Conservation (phyloP, 2,329 filamentous ascomycete genomes). For the Microsporum ferrugineum region DNA sequence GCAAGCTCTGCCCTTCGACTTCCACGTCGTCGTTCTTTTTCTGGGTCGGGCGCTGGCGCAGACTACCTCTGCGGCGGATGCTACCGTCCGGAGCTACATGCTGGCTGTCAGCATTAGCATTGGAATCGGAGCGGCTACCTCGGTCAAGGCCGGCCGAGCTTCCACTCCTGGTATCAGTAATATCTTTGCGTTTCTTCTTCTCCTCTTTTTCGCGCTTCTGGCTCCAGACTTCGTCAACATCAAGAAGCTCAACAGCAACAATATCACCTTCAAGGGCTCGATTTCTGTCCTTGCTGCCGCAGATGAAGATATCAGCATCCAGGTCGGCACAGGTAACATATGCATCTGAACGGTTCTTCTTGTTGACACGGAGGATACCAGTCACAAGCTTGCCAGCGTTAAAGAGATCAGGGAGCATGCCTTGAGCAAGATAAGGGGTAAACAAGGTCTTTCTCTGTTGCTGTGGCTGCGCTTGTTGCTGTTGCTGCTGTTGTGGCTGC, state of each 20-base stretch:
- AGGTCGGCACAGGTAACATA: constrained; percentile 92
- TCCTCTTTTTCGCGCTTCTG: constrained; percentile 99
- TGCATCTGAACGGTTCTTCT: constrained; percentile 97
- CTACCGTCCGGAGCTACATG: constrained; percentile 60
- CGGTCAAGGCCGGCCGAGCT: constrained; percentile 59
- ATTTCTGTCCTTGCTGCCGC: constrained; percentile 96
- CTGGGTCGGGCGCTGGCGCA: constrained; percentile 91
- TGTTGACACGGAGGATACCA: constrained; percentile 94
- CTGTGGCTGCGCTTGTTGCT: constrained; percentile 53
- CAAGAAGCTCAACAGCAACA: constrained; percentile 87
- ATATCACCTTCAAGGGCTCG: constrained; percentile 91
- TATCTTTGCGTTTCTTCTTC: constrained; percentile 99
- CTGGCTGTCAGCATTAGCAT: constrained; percentile 51
- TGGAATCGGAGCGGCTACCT: constrained; percentile 47
- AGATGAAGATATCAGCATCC: constrained; percentile 98
- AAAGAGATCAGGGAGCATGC: constrained; percentile 79
- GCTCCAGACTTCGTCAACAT: constrained; percentile 96
- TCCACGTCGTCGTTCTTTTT: constrained; percentile 99
- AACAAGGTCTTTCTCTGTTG: constrained; percentile 94
- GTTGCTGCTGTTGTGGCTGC: constrained; percentile 60
- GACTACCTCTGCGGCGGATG: constrained; percentile 81
- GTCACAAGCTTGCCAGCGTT: constrained; percentile 89
- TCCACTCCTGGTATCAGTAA: constrained; percentile 76
- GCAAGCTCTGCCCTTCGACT: constrained; percentile 91
- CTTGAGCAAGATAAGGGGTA: constrained; percentile 93